phyloP scores from a whole-genome alignment of 192 early-diverging fungal genomes.

The Coemansia reversa region DNA sequence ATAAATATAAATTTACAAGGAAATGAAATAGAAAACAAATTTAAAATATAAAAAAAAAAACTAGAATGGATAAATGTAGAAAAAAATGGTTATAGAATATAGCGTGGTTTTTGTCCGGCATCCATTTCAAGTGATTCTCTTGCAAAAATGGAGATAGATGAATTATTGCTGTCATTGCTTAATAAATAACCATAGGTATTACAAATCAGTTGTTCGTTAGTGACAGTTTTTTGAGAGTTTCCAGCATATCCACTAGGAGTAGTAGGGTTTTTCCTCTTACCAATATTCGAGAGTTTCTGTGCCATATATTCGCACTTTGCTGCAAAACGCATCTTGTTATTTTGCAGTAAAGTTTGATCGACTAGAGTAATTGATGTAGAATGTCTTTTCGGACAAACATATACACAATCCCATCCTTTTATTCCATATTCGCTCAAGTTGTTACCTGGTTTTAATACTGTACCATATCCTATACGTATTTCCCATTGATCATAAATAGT shows the following conservation, averaged over 20 bases:
- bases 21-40: neutral
- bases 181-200: constrained; percentile 6
- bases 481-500: constrained; percentile 18
- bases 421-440: constrained; percentile 26
- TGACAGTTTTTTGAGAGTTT: neutral
- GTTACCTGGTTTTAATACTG: constrained; percentile 2
- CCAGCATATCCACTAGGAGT: neutral
- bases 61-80: neutral
- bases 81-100: constrained; percentile 4
- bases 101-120: constrained; percentile 1
- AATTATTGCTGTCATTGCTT: constrained; percentile 1
- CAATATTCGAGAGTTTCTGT: constrained; percentile 1
- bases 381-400: neutral
- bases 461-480: constrained; percentile 2
- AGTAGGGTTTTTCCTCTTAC: neutral
- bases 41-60: neutral
- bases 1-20: neutral
- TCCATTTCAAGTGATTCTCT: constrained; percentile 8
- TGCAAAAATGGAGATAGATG: neutral
- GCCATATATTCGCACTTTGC: neutral
- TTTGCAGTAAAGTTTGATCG: no score
- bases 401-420: constrained; percentile 29
- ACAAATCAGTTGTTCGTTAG: neutral
- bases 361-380: no score
- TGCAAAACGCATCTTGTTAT: neutral